Evolutionary conservation across 129 eudicot genomes (phyloP).

Genomic region (Deinandra increscens): DNA sequence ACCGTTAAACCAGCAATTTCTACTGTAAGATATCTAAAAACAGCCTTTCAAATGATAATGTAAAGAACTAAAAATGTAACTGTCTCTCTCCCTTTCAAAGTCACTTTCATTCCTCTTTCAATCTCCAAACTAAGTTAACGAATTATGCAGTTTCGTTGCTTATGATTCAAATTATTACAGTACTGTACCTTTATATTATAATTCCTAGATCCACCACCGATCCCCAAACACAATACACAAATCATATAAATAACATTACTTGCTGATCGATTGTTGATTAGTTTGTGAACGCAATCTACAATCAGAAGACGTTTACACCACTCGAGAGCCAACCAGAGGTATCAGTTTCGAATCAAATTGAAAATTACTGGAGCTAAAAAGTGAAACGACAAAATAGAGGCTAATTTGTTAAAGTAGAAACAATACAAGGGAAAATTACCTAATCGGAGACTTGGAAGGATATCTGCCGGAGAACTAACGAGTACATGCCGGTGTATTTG

Average conservation of each 20-base stretch:
- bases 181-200: conserved; percentile 3
- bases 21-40: neutral
- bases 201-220: conserved; percentile 27
- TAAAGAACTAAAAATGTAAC: neutral
- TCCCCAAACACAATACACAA: conserved; percentile 9
- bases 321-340: conserved; percentile 7
- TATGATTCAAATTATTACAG: neutral
- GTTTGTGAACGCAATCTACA: neutral
- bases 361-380: neutral
- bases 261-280: neutral
- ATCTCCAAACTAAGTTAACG: conserved; percentile 15
- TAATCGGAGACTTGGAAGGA: conserved; percentile 20
- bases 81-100: conserved; percentile 1
- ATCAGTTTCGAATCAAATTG: conserved; percentile 4
- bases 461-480: conserved; percentile 19
- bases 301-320: neutral
- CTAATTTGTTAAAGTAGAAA: neutral
- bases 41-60: conserved; percentile 12
- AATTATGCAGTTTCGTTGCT: neutral
- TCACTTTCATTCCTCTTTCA: neutral
- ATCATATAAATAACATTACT: conserved; percentile 2
- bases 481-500: conserved; percentile 6
- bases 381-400: neutral
- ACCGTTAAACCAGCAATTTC: neutral
- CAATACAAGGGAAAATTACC: conserved; percentile 20